Conservation (phyloP, 2,329 filamentous ascomycete species). For the Ceratocystis variospora region DNA sequence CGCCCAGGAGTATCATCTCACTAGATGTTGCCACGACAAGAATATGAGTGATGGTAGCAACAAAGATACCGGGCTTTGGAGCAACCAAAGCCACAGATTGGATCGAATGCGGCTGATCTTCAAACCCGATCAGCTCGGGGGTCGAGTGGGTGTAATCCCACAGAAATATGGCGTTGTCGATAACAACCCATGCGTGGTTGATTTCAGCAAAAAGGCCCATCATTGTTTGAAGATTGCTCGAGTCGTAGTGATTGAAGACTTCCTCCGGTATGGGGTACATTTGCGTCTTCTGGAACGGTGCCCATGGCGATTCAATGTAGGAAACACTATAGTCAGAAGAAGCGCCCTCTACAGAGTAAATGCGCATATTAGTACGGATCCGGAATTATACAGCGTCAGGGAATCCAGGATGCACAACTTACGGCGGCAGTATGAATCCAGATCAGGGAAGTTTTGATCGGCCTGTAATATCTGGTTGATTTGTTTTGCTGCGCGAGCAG, state of each 20-base stretch:
- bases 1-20: constrained; percentile 76
- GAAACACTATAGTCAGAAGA: constrained; percentile 86
- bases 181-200: constrained; percentile 87
- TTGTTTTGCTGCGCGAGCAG: constrained; percentile 67
- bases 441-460: constrained; percentile 72
- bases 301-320: constrained; percentile 53
- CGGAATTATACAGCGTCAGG: neutral
- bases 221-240: constrained; percentile 70
- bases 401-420: constrained; percentile 30
- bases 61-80: constrained; percentile 77
- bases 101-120: constrained; percentile 78
- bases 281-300: constrained; percentile 76
- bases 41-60: constrained; percentile 71
- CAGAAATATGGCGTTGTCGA: constrained; percentile 89
- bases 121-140: constrained; percentile 80
- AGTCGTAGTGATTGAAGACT: constrained; percentile 86
- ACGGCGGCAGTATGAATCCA: constrained; percentile 84
- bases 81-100: constrained; percentile 78
- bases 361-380: constrained; percentile 20
- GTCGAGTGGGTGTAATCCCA: constrained; percentile 97
- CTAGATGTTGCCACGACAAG: constrained; percentile 76
- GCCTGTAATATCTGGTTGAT: constrained; percentile 65
- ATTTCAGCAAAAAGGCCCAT: constrained; percentile 94
- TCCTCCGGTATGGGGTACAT: constrained; percentile 83
- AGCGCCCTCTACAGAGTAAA: constrained; percentile 53